Base-by-base conservation (phyloP, 768 basidiomycete genomes). In the Tylopilus cervinicoccineus region DNA sequence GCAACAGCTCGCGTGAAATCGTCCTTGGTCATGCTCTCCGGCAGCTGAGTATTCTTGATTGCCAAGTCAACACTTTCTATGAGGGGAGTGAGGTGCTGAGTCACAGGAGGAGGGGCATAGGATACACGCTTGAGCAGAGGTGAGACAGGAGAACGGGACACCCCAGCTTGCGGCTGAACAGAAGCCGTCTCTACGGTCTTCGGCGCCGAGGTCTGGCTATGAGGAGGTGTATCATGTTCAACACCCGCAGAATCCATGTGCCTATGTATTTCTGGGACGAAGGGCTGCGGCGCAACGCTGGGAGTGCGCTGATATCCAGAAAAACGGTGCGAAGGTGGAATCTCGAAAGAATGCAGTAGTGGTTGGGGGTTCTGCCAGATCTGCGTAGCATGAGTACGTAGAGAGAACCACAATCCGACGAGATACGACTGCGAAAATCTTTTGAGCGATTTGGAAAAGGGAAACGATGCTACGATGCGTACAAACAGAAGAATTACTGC, bases 291-390 rank as follows among this genome's bases (percentile, higher is more conserved):
- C 20, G 40, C 19, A 4, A 20, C 14, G 20, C 34, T 50, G 7
- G 41, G 8, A 12, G 78, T 62, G 46, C 79, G 81, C 53, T 86
- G 82, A 64, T 88, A 87, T 29, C 84, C 48, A 8, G 86, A 86
- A 34, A 79, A 55, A 31, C 89, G 80, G 23, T 76, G 73, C 24
- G 62, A 52, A 14, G 72, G 64, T 6, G 80, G 74, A 16, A 85
- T 60, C 37, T 90, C 88, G 43, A 80, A 67, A 3, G 79, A 71
- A 31, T 90, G 81, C 44, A 93, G 68, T 3, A 93, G 74, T 40
- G 83, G 86, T 52, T 88, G 93, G 3, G 94, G 94, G 63, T 98
- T 97, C 64, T 98, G 93, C 96, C 96, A 99, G 57, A 99, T 99
- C 64, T 98, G 96, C 13, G 88, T 84, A 7, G 96, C 96, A 64